Conservation (phyloP, 108 stramenopile species). For the Cyclotella choctawhatcheeana region DNA sequence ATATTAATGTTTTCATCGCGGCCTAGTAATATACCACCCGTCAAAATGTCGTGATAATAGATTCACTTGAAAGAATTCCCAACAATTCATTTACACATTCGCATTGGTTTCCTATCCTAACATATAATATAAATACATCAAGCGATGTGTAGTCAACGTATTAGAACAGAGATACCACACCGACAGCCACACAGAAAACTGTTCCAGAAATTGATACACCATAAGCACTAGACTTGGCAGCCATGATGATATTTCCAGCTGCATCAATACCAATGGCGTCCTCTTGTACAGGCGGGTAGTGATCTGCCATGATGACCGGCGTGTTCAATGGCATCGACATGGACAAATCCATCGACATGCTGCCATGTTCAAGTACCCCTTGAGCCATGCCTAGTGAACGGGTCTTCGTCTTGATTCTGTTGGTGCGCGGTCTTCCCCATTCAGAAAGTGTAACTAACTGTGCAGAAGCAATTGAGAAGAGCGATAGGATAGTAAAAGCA, state of each 20-base stretch:
- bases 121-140: no score
- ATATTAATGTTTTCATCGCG: no score
- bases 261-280: neutral
- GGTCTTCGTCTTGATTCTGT: neutral
- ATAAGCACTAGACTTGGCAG: neutral
- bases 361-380: neutral
- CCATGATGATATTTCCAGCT: neutral
- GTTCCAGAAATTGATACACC: neutral
- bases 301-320: no score
- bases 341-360: slow-evolving; percentile 17
- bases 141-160: no score
- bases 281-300: neutral
- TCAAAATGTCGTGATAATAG: no score
- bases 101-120: no score
- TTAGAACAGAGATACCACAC: neutral
- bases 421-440: neutral
- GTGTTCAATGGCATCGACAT: neutral
- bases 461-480: neutral
- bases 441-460: slow-evolving; percentile 7
- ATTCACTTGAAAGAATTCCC: no score
- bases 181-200: neutral
- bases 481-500: neutral
- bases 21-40: no score
- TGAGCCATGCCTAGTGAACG: neutral
- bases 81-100: no score